A percentile compares a stretch with the other conserved stretches of the same genome.
phyloP scores from a whole-genome alignment of 805 yeast genomes.

The Wickerhamiella parazyma region DNA sequence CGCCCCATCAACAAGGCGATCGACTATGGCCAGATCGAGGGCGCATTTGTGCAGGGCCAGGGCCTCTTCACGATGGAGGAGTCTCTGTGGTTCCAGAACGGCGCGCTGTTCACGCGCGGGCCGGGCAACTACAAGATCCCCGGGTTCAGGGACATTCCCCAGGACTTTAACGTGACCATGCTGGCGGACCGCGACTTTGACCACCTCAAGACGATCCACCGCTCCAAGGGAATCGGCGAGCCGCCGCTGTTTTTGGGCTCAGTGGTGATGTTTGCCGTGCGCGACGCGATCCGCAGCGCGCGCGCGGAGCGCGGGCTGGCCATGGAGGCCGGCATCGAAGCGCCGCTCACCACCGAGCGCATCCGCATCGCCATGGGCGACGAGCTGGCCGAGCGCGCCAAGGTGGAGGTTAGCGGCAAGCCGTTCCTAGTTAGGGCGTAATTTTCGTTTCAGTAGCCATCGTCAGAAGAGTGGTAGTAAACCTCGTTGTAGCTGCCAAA shows the following conservation, averaged over 20 bases:
- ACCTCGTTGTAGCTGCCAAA: too few species aligned
- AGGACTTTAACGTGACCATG: slow-evolving; percentile 31
- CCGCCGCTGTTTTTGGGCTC: slow-evolving; percentile 37
- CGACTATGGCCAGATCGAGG: slow-evolving; percentile 39
- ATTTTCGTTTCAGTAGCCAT: too few species aligned
- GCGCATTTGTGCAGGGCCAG: slow-evolving; percentile 38
- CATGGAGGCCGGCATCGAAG: slow-evolving; percentile 18
- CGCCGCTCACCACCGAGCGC: slow-evolving; percentile 35
- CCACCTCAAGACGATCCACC: slow-evolving; percentile 33
- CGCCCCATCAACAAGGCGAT: slow-evolving; percentile 37
- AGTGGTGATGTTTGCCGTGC: slow-evolving; percentile 32
- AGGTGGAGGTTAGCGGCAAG: slow-evolving; percentile 20
- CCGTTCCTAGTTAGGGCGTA: slow-evolving; percentile 17
- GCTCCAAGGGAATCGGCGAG: slow-evolving; percentile 38
- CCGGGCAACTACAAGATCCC: slow-evolving; percentile 40
- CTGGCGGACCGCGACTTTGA: slow-evolving; percentile 30
- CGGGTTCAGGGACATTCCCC: slow-evolving; percentile 37
- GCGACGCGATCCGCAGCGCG: slow-evolving; percentile 31
- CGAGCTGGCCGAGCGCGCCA: slow-evolving; percentile 21
- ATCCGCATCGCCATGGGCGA: slow-evolving; percentile 33
- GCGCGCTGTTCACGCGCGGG: slow-evolving; percentile 33
- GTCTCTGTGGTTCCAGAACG: slow-evolving; percentile 33
- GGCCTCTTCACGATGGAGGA: slow-evolving; percentile 38
- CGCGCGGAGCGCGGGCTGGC: slow-evolving; percentile 25
- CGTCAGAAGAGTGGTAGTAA: too few species aligned